phyloP scores from a whole-genome alignment of 1,284 basidiomycete species.

The Trametes polyzona region DNA sequence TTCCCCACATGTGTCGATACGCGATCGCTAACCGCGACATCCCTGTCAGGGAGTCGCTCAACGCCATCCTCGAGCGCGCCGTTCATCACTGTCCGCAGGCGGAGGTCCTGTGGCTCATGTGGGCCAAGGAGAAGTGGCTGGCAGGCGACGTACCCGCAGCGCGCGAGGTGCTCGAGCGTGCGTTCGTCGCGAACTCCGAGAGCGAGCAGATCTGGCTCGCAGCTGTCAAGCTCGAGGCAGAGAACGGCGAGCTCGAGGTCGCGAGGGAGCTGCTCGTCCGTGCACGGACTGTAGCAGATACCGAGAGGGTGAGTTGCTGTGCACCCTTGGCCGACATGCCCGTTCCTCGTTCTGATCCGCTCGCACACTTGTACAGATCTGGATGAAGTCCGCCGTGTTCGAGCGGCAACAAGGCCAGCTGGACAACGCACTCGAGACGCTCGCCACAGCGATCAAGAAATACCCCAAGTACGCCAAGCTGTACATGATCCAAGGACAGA shows the following conservation, averaged over 20 bases:
- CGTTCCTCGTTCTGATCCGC: neutral
- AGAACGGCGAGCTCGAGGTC: constrained; percentile 88
- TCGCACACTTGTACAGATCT: constrained; percentile 72
- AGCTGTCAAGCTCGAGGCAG: constrained; percentile 94
- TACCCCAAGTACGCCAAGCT: constrained; percentile 91
- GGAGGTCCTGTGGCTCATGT: constrained; percentile 96
- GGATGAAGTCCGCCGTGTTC: constrained; percentile 98
- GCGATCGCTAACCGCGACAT: neutral
- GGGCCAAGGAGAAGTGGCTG: constrained; percentile 94
- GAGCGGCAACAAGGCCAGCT: constrained; percentile 86
- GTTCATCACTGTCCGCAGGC: constrained; percentile 92
- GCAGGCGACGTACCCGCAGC: constrained; percentile 88
- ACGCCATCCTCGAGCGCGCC: constrained; percentile 81
- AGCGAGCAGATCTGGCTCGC: constrained; percentile 98
- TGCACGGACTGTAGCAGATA: constrained; percentile 88
- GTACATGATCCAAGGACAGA: constrained; percentile 97
- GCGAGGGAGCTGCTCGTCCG: constrained; percentile 87
- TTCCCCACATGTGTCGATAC: neutral
- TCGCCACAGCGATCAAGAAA: constrained; percentile 75
- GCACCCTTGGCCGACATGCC: neutral
- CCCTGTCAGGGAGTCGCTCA: constrained; percentile 69
- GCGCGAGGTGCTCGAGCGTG: constrained; percentile 83
- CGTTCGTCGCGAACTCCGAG: constrained; percentile 95
- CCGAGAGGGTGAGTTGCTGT: constrained; percentile 71
- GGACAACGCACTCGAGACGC: constrained; percentile 74